Conservation (phyloP, 805 yeast genomes). For the Ogataea sp. region DNA sequence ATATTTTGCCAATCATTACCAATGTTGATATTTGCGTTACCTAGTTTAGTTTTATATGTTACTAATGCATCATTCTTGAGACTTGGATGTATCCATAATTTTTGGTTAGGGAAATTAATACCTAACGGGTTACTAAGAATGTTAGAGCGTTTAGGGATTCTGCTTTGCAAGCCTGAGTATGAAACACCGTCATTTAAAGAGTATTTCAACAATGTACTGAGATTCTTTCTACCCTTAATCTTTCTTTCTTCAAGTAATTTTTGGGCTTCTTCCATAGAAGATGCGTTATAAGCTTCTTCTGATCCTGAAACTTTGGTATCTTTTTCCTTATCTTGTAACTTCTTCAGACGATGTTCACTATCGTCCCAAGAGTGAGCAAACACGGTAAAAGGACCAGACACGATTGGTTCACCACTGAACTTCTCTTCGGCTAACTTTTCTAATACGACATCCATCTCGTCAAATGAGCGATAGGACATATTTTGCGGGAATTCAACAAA, state of each 20-base stretch:
- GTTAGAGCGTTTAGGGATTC: not conserved
- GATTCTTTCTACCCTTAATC: not conserved
- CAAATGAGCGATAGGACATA: conserved; percentile 29
- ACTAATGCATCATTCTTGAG: conserved; percentile 21
- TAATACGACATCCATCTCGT: conserved; percentile 30
- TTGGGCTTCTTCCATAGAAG: too few species aligned
- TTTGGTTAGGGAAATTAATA: not conserved
- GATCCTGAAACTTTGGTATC: too few species aligned
- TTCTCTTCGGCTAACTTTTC: conserved; percentile 12
- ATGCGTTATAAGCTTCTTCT: not conserved
- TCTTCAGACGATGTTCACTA: not conserved
- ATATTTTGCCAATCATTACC: conserved; percentile 13
- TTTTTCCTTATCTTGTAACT: too few species aligned
- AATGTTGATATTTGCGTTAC: conserved; percentile 14
- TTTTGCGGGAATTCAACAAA: conserved; percentile 31
- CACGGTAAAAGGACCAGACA: not conserved
- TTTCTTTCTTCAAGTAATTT: not conserved
- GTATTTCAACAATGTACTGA: not conserved
- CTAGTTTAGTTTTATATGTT: conserved; percentile 20
- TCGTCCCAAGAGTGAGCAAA: conserved; percentile 1
- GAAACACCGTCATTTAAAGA: not conserved
- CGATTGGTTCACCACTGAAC: conserved; percentile 4
- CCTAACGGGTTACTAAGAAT: not conserved
- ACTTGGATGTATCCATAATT: conserved; percentile 27
- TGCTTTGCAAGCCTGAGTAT: not conserved